Evolutionary conservation across 2,329 filamentous ascomycete genomes (phyloP), one percentile per base, ranked within the genome.

Genomic region (Uncinocarpus reesii): DNA sequence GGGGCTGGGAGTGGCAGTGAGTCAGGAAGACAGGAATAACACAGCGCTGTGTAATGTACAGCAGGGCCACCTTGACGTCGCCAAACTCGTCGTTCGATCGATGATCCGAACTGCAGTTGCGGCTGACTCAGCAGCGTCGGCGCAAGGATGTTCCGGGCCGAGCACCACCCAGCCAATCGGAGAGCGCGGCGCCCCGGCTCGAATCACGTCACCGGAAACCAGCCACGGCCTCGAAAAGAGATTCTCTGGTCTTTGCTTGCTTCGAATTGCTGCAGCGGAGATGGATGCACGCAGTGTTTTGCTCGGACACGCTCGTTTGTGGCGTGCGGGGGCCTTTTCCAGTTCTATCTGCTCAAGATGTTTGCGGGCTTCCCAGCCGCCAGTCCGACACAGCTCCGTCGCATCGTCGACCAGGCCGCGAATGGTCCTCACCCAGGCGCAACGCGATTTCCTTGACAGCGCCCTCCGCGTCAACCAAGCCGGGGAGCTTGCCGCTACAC

Each of bases 381-480:
- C n/a, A 34, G 23, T 29, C 16, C 47, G 38, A 18, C 13, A 46
- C 23, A 26, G 13, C 15, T 46, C 43, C 32, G 31, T 50, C 2
- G 24, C 49, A 24, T 24, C 29, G 35, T 40, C 52, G 32, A 28
- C 47, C 21, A 31, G 65, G 50, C 60, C 62, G 60, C 62, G 60
- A 53, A 71, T 82, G 62, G 75, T 81, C 7, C 71, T 92, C 40
- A 86, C 80, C 24, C 68, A 77, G 54, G 74, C 79, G 52, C 86
- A 94, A 61, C 76, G 79, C 50, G 75, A 83, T 49, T 93, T 83
- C 59, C 79, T 93, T 42, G 81, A 84, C 50, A 78, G 82, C 23
- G 86, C 86, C 13, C 80, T 96, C 24, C 87, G 92, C 53, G 92
- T 98, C 49, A 96, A 98, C 67, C 92, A 98, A 70, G 88, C 92